Conservation (phyloP, 495 filamentous ascomycete species). For the Barbatosphaeria neglecta region DNA sequence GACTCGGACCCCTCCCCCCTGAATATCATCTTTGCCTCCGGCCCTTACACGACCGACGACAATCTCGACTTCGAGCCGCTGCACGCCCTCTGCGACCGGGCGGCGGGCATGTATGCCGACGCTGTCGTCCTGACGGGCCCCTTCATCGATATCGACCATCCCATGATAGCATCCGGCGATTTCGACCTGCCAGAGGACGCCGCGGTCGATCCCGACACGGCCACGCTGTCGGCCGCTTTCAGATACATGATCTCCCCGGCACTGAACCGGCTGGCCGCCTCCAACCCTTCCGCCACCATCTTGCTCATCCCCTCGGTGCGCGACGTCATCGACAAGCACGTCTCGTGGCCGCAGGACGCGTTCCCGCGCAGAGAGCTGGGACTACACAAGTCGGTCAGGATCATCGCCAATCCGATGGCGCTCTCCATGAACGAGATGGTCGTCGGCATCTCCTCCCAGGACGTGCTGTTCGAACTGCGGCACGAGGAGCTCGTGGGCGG, state of each 20-base stretch:
- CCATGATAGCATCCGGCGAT: slow-evolving; percentile 75
- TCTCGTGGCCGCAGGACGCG: slow-evolving; percentile 82
- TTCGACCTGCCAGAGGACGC: slow-evolving; percentile 75
- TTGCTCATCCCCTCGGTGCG: slow-evolving; percentile 76
- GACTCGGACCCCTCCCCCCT: slow-evolving; percentile 49
- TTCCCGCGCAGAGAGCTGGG: slow-evolving; percentile 57
- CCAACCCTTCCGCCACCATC: slow-evolving; percentile 66
- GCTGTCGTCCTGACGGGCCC: slow-evolving; percentile 74
- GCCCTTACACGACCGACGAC: slow-evolving; percentile 84
- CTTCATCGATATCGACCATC: slow-evolving; percentile 85
- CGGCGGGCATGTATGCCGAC: slow-evolving; percentile 63
- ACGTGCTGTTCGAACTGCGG: slow-evolving; percentile 68
- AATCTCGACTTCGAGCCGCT: slow-evolving; percentile 84
- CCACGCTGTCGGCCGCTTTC: slow-evolving; percentile 74
- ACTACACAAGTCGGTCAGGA: slow-evolving; percentile 58
- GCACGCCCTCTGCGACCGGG: slow-evolving; percentile 64
- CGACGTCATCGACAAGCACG: slow-evolving; percentile 72
- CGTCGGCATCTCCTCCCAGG: slow-evolving; percentile 69
- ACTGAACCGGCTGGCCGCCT: slow-evolving; percentile 49
- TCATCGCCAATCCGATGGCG: slow-evolving; percentile 81
- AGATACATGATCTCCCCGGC: slow-evolving; percentile 60
- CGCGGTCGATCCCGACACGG: slow-evolving; percentile 56
- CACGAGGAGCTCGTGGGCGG: slow-evolving; percentile 56
- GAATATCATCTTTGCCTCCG: slow-evolving; percentile 64
- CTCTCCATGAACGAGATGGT: slow-evolving; percentile 75